Conservation (phyloP, 768 basidiomycete genomes). For the Naematelia aurantialba region DNA sequence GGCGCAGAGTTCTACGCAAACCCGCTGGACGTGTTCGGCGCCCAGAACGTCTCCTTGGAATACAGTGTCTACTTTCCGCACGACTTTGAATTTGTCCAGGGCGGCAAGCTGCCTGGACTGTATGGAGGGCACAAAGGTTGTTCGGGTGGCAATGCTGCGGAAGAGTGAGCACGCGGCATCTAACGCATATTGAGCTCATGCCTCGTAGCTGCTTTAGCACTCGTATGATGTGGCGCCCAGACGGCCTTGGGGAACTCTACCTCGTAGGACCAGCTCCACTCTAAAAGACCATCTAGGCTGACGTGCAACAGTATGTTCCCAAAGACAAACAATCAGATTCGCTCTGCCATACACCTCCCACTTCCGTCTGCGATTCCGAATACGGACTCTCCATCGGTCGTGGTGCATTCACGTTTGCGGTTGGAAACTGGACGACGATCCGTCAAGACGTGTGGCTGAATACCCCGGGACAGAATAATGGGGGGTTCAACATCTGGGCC, state of each 20-base stretch:
- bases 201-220: conserved; percentile 61
- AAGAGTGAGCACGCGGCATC: conserved; percentile 21
- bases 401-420: conserved; percentile 62
- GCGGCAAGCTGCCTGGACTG: conserved; percentile 70
- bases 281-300: conserved; percentile 26
- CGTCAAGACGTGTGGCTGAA: conserved; percentile 71
- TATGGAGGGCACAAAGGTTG: conserved; percentile 61
- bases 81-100: conserved; percentile 64
- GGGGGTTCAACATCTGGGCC: conserved; percentile 68
- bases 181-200: conserved; percentile 57
- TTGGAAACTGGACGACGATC: conserved; percentile 66
- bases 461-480: conserved; percentile 65
- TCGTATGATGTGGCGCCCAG: conserved; percentile 66
- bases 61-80: conserved; percentile 65
- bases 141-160: conserved; percentile 59
- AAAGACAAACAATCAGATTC: conserved; percentile 61
- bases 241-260: conserved; percentile 65
- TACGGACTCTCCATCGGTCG: conserved; percentile 61
- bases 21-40: conserved; percentile 54
- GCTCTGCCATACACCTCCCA: conserved; percentile 56
- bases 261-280: conserved; percentile 59
- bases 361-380: conserved; percentile 52
- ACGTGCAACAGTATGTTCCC: conserved; percentile 62
- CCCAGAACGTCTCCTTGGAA: conserved; percentile 65
- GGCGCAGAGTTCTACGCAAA: conserved; percentile 40